Conservation (phyloP, 164 flowering plant species). For the Annona cherimola region DNA sequence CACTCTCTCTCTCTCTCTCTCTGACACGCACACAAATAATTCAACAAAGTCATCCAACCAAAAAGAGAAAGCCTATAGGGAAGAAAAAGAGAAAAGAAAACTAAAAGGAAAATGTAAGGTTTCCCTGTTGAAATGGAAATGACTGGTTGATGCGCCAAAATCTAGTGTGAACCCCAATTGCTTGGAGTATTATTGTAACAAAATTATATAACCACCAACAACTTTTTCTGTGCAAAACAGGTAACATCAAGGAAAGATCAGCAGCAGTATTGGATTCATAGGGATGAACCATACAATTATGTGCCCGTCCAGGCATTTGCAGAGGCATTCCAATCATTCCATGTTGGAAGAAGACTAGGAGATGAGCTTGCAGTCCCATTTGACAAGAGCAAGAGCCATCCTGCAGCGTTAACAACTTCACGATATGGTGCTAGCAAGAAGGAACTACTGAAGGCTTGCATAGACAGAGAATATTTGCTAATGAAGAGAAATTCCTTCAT, state of each 20-base stretch:
- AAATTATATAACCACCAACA: neutral
- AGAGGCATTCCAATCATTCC: conserved; percentile 58
- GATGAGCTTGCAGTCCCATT: conserved; percentile 49
- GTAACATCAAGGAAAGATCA: conserved; percentile 20
- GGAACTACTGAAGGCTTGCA: conserved; percentile 54
- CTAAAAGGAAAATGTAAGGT: no score
- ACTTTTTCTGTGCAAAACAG: neutral
- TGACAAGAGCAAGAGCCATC: conserved; percentile 57
- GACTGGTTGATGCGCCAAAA: no score
- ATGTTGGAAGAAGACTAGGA: conserved; percentile 37
- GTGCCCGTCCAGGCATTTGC: conserved; percentile 44
- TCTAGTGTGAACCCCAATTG: neutral
- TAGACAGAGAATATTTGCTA: conserved; percentile 48
- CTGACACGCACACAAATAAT: no score
- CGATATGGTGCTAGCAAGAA: conserved; percentile 51
- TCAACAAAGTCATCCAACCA: no score
- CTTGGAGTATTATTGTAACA: neutral
- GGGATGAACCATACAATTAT: conserved; percentile 21
- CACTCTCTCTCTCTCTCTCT: no score
- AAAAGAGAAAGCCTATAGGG: no score
- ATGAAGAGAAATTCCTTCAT: conserved; percentile 73
- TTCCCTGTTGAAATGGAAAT: no score
- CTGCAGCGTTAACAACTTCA: conserved; percentile 48
- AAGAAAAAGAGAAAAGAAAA: no score
- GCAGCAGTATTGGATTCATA: conserved; percentile 12